Percentiles rank a stretch among this genome's conserved stretches.
Evolutionary conservation across 2,329 filamentous ascomycete genomes (phyloP).

Genomic region (Fonsecaea pedrosoi): DNA sequence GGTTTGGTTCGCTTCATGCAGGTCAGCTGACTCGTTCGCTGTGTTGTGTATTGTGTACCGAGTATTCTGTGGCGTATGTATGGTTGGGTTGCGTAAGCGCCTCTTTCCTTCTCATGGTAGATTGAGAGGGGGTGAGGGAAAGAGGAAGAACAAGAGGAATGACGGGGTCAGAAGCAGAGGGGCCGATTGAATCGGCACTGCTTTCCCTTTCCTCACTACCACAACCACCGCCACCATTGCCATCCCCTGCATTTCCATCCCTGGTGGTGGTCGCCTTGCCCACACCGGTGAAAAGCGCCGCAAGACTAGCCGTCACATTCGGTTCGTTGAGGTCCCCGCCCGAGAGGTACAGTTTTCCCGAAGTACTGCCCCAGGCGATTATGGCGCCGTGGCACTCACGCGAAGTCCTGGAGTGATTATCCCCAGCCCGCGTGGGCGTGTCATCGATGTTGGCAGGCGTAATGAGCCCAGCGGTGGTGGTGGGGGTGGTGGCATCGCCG

Average conservation of each 20-base stretch:
- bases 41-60: no score
- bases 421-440: neutral
- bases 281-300: neutral
- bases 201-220: neutral
- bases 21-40: no score
- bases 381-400: neutral
- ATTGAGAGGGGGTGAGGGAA: no score
- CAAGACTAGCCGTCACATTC: constrained; percentile 1
- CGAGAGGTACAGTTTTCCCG: constrained; percentile 25
- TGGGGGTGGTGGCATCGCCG: neutral
- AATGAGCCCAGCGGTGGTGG: neutral
- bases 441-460: neutral
- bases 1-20: no score
- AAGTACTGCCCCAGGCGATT: constrained; percentile 24
- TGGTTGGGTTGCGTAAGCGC: no score
- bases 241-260: neutral
- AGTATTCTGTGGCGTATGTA: no score
- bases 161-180: no score
- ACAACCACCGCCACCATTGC: neutral
- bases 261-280: neutral
- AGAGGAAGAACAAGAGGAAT: no score
- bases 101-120: no score
- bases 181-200: neutral
- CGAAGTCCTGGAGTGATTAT: neutral
- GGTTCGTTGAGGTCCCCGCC: constrained; percentile 7